Evolutionary conservation across 441 rosid species (phyloP).

Genomic region (Jatropha podagrica): DNA sequence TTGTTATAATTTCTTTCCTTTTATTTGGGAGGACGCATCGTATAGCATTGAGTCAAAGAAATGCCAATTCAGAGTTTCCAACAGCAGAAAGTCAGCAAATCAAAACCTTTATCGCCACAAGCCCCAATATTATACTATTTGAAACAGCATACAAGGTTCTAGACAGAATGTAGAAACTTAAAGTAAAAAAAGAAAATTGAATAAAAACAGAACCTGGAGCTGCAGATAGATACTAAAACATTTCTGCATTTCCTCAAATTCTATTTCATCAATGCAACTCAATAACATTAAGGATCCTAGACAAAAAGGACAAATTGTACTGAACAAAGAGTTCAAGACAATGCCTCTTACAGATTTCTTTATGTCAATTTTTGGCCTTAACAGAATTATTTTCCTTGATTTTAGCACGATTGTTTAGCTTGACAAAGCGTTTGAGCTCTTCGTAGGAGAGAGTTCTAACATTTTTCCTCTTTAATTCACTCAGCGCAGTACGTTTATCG

Average conservation of each 20-base stretch:
- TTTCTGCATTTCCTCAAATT: conserved; percentile 19
- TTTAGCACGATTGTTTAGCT: conserved; percentile 73
- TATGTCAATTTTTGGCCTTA: conserved; percentile 72
- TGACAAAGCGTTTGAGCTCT: conserved; percentile 76
- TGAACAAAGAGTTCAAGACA: conserved; percentile 13
- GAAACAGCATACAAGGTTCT: conserved; percentile 12
- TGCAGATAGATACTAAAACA: conserved; percentile 18
- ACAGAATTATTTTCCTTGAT: conserved; percentile 73
- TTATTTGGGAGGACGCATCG: conserved; percentile 8
- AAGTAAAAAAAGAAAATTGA: not conserved
- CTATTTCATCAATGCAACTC: conserved; percentile 25
- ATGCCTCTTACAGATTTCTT: conserved; percentile 23
- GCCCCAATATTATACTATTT: conserved; percentile 8
- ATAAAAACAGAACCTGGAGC: not conserved
- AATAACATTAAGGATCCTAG: conserved; percentile 30
- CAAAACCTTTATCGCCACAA: conserved; percentile 16
- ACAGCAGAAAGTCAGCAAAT: conserved; percentile 8
- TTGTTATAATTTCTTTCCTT: not conserved
- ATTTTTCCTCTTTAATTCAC: conserved; percentile 67
- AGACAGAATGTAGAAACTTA: conserved; percentile 9
- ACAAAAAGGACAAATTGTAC: conserved; percentile 19
- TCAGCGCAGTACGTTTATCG: conserved; percentile 64
- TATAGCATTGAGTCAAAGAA: conserved; percentile 4
- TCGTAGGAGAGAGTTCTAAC: conserved; percentile 63
- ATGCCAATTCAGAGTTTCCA: conserved; percentile 13